These are phyloP conservation scores for Phragmites australis DNA, from an alignment of 176 grass and related monocot genomes.

Conservation along the genomic window DNA sequence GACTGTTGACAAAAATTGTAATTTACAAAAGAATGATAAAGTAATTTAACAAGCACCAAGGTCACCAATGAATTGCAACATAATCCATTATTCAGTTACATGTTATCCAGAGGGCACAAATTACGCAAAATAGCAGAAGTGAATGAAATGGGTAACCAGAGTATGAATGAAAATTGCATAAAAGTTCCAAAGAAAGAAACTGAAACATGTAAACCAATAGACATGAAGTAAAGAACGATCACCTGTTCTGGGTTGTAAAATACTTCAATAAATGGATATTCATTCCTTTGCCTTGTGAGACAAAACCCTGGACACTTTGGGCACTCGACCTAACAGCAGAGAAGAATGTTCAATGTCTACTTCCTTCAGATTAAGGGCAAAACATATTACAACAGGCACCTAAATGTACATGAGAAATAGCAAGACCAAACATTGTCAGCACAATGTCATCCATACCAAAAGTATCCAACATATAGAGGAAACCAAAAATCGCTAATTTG, in stretches of 20 bases:
- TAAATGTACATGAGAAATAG: not conserved
- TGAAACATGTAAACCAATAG: not conserved
- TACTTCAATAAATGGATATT: constrained; percentile 98
- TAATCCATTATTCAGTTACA: not conserved
- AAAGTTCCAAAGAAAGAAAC: constrained; percentile 12
- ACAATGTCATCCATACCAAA: not conserved
- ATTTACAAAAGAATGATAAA: not conserved
- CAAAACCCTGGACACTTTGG: constrained; percentile 98
- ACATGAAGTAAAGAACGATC: constrained; percentile 14
- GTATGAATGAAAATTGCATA: not conserved
- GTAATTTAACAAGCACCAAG: not conserved
- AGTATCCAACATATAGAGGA: constrained; percentile 5
- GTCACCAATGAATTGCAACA: not conserved
- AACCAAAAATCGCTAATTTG: constrained; percentile 7
- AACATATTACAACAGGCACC: not conserved
- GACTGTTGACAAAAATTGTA: not conserved
- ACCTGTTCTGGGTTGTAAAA: constrained; percentile 95
- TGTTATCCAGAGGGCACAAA: not conserved
- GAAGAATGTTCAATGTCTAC: not conserved
- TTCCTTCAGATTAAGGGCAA: not conserved
- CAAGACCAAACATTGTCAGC: not conserved
- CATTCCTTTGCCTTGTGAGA: constrained; percentile 76
- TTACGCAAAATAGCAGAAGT: not conserved
- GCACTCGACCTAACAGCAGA: constrained; percentile 70
- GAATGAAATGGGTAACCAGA: not conserved